Evolutionary conservation across 2,329 filamentous ascomycete genomes (phyloP), one percentile per base, ranked within the genome.

Genomic region (Hypocreales sp.): DNA sequence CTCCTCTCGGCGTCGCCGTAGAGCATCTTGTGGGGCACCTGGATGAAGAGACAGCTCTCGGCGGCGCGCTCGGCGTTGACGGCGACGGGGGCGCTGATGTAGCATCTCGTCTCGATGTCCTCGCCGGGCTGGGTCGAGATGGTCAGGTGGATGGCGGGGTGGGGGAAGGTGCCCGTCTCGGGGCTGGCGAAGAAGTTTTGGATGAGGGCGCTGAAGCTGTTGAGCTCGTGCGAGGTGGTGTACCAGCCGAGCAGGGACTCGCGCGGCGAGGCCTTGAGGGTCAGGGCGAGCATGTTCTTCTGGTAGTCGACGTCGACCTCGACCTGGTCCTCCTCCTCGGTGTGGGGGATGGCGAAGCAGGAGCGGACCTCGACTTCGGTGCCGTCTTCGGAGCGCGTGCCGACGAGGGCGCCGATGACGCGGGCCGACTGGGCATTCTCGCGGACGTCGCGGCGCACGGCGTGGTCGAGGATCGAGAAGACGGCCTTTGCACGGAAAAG

Each of bases 291-390:
- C 90, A 98, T 98, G 57, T 87, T 86, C 72, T 95, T 95, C 63
- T 98, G 90, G 60, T 95, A 98, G 60, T 98, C 90, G 69, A 98
- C 92, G 53, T 98, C 90, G 38, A 98, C 90, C 60, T 98, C 90
- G 46, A 98, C 90, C 60, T 98, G 90, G 58, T 98, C 90, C 53
- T 86, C 80, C 42, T 87, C 93, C 62, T 98, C 90, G 42, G 87
- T 95, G 64, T 98, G 90, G 40, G 87, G 86, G 48, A 98, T 92
- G 41, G 90, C 90, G 55, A 98, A 98, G 62, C 83, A 87, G 50
- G 83, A 92, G 50, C 83, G 77, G 47, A 98, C 90, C 58, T 92
- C 84, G 47, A 92, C 82, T 56, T 95, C 87, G 50, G 80, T 83
- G 55, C 87, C 90, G 67, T 98, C 90, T 62, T 98, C 90, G 51